Evolutionary conservation across 2,329 filamentous ascomycete species (phyloP).

Genomic region (Orbilia javanica): DNA sequence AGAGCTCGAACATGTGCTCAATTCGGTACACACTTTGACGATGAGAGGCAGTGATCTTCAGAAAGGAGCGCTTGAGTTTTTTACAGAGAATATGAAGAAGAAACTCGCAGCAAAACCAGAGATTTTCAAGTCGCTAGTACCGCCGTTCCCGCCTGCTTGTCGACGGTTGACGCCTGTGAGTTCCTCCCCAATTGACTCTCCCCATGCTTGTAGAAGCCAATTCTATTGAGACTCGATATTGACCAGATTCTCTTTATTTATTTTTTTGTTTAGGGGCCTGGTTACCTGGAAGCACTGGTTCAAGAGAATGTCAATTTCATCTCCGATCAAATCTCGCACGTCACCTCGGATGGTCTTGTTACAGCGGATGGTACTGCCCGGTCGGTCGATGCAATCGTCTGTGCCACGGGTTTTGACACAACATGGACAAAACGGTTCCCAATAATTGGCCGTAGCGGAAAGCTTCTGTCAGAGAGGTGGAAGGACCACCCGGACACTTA

Average conservation of each 20-base stretch:
- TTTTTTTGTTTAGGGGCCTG: constrained; percentile 58
- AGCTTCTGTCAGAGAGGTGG: constrained; percentile 69
- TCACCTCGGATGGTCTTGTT: constrained; percentile 69
- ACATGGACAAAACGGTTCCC: constrained; percentile 70
- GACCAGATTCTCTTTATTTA: constrained; percentile 58
- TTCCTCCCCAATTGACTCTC: constrained; percentile 52
- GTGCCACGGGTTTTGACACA: constrained; percentile 72
- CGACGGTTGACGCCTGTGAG: constrained; percentile 63
- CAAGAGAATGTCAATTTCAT: constrained; percentile 68
- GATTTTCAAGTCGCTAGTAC: constrained; percentile 43
- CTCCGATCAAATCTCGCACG: constrained; percentile 67
- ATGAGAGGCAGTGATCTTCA: constrained; percentile 58
- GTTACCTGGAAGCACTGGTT: constrained; percentile 65
- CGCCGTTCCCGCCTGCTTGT: constrained; percentile 48
- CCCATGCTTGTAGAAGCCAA: no score
- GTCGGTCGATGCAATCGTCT: constrained; percentile 71
- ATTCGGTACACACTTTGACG: constrained; percentile 58
- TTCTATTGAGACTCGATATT: no score
- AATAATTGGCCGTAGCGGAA: constrained; percentile 68
- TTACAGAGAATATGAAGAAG: constrained; percentile 40
- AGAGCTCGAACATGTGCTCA: constrained; percentile 59
- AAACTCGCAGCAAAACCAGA: constrained; percentile 45
- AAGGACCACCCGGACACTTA: constrained; percentile 68
- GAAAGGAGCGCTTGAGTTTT: constrained; percentile 31
- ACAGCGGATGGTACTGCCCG: constrained; percentile 69